Conservation (phyloP, 306 rosid species). For the Citrullus amarus region DNA sequence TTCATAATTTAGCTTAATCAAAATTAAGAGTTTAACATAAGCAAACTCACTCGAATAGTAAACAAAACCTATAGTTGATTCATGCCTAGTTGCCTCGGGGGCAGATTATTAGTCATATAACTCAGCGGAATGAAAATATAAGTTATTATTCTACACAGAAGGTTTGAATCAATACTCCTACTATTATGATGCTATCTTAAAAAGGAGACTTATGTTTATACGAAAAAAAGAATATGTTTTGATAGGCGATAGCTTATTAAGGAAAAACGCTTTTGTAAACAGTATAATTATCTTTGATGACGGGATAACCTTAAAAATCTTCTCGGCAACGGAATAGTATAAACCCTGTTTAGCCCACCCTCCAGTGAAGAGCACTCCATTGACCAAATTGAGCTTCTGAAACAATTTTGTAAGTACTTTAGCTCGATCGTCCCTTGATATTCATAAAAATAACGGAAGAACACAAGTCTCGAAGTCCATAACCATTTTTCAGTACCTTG, state of each 20-base stretch:
- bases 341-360: slow-evolving; percentile 66
- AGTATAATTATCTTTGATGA: background rate
- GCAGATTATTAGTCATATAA: no score
- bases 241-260: no score
- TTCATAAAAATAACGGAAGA: background rate
- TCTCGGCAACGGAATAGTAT: slow-evolving; percentile 41
- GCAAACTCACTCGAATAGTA: background rate
- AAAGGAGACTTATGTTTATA: no score
- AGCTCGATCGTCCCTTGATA: background rate
- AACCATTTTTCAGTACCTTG: slow-evolving; percentile 23
- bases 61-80: background rate
- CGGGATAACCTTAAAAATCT: slow-evolving; percentile 48
- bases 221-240: no score
- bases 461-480: background rate
- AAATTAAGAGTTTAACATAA: background rate
- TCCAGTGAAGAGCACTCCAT: slow-evolving; percentile 90
- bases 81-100: background rate
- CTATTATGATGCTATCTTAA: no score
- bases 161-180: no score
- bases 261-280: background rate
- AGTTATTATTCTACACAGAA: no score
- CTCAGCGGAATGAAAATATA: no score
- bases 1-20: no score
- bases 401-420: background rate
- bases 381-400: slow-evolving; percentile 82